A percentile compares a stretch with the other conserved stretches of the same genome.
These are phyloP conservation scores for Halophytophthora polymorphica DNA, from an alignment of 352 stramenopile genomes.

Conservation along the genomic window DNA sequence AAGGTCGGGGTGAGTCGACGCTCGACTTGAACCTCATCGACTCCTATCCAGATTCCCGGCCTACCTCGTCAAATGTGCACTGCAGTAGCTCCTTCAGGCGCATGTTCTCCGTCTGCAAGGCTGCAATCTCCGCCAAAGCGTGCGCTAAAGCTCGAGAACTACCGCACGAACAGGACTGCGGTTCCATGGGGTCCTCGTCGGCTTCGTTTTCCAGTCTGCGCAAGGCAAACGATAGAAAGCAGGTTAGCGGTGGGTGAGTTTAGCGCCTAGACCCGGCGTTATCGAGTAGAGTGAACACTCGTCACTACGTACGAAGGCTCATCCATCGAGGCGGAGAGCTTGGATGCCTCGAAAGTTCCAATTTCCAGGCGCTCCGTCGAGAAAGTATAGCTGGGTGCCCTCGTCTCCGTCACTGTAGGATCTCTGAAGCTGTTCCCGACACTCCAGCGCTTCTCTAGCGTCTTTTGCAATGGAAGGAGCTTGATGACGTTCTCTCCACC, in stretches of 20 bases:
- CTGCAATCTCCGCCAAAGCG: constrained; percentile 18
- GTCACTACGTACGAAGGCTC: constrained; percentile 8
- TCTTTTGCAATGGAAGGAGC: constrained; percentile 14
- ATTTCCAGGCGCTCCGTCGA: not conserved
- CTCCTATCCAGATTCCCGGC: not conserved
- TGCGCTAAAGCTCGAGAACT: constrained; percentile 8
- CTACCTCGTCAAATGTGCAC: constrained; percentile 36
- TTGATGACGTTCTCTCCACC: constrained; percentile 24
- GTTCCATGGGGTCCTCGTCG: constrained; percentile 2
- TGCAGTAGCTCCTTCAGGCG: constrained; percentile 31
- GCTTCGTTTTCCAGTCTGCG: not conserved
- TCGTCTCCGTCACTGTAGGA: constrained; percentile 5
- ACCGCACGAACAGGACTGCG: constrained; percentile 1
- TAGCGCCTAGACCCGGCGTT: not conserved
- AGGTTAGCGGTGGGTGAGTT: not conserved
- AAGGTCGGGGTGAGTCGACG: constrained; percentile 7
- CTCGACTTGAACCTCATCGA: not conserved
- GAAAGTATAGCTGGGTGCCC: constrained; percentile 3
- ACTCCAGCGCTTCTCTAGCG: not conserved
- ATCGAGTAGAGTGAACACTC: not conserved
- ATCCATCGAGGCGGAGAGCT: constrained; percentile 1
- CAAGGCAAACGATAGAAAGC: no score
- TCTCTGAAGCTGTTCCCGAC: not conserved
- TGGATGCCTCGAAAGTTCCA: constrained; percentile 1
- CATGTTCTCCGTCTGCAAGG: constrained; percentile 31